A percentile compares a stretch with the other conserved stretches of the same genome.
phyloP scores from a whole-genome alignment of 208 protist genomes.

The Trypanosoma platydactyli region DNA sequence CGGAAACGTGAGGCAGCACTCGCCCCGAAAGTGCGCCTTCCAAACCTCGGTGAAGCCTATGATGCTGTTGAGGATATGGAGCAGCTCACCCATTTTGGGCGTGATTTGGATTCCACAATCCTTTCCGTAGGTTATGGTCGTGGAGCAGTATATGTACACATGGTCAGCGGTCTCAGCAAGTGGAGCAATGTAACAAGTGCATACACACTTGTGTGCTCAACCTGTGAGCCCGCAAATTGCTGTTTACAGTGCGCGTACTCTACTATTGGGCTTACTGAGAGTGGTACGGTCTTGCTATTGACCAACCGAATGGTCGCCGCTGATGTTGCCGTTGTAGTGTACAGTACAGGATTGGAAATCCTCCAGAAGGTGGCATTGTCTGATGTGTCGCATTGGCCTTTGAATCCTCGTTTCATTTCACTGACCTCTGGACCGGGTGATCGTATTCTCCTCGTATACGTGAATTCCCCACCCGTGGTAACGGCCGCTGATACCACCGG shows the following conservation, averaged over 20 bases:
- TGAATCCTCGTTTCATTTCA: constrained; percentile 26
- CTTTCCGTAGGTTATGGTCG: constrained; percentile 65
- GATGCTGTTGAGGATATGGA: constrained; percentile 53
- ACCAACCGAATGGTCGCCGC: constrained; percentile 71
- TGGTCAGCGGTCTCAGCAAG: constrained; percentile 52
- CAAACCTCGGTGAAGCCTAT: constrained; percentile 52
- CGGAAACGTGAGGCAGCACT: constrained; percentile 38
- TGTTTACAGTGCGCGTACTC: constrained; percentile 54
- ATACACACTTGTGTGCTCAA: constrained; percentile 49
- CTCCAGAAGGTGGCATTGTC: constrained; percentile 47
- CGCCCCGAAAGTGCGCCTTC: constrained; percentile 43
- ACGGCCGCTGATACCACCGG: neutral
- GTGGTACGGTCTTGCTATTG: constrained; percentile 50
- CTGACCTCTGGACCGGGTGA: constrained; percentile 51
- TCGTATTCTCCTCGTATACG: constrained; percentile 54
- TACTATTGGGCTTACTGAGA: constrained; percentile 61
- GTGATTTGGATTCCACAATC: constrained; percentile 30
- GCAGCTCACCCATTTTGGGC: constrained; percentile 50
- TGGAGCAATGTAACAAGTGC: constrained; percentile 41
- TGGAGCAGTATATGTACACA: constrained; percentile 63
- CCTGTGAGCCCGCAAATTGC: constrained; percentile 45
- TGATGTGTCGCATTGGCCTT: constrained; percentile 38
- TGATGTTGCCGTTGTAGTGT: constrained; percentile 61
- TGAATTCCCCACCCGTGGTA: constrained; percentile 5
- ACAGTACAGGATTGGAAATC: constrained; percentile 51